phyloP scores from a whole-genome alignment of 306 rosid genomes.

The Vigna mungo region DNA sequence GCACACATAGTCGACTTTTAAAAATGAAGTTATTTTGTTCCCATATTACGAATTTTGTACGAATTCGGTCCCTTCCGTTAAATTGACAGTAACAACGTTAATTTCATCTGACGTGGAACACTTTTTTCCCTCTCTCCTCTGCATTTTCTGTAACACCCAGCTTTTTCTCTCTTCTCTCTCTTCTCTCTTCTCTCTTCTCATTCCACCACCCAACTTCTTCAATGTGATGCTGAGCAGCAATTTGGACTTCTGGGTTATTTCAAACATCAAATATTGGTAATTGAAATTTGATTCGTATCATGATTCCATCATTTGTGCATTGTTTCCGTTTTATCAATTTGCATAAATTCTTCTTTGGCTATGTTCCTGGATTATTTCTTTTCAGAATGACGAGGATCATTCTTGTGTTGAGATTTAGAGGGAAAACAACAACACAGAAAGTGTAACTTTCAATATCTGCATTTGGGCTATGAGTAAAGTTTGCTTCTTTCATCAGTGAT shows the following conservation, averaged over 20 bases:
- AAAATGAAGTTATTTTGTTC: too few species aligned
- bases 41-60: too few species aligned
- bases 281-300: background rate
- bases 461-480: background rate
- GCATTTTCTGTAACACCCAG: too few species aligned
- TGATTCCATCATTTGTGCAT: background rate
- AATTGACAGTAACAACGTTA: too few species aligned
- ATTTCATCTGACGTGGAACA: too few species aligned
- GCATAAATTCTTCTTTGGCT: background rate
- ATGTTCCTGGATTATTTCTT: background rate
- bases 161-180: too few species aligned
- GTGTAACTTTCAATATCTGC: conserved; percentile 16
- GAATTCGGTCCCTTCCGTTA: too few species aligned
- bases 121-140: too few species aligned
- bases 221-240: background rate
- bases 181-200: too few species aligned
- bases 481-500: background rate
- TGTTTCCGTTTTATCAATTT: background rate
- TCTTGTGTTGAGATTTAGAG: background rate
- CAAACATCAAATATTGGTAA: conserved; percentile 27
- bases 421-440: background rate
- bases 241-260: conserved; percentile 1
- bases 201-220: too few species aligned
- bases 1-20: too few species aligned
- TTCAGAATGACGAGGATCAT: background rate